A percentile compares a stretch with the other conserved stretches of the same genome.
These are phyloP conservation scores for Plasmopara muralis DNA, from an alignment of 352 stramenopile genomes.

Conservation along the genomic window DNA sequence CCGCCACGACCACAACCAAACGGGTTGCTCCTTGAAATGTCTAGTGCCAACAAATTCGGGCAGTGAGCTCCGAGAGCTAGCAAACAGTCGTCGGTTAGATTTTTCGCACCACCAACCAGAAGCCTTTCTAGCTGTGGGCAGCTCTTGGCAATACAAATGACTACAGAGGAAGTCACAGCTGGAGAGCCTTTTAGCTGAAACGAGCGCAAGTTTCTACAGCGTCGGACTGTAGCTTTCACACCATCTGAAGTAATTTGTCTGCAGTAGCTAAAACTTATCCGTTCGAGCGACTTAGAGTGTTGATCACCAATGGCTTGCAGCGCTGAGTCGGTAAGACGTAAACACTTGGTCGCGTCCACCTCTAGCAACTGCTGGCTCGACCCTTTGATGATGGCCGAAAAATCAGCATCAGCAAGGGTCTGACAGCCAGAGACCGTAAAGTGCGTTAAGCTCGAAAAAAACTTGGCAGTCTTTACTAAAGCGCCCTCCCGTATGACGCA, in stretches of 20 bases:
- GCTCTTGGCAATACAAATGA: conserved; percentile 26
- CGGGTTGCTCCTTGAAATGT: conserved; percentile 59
- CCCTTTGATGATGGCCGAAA: conserved; percentile 30
- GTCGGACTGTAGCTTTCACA: conserved; percentile 25
- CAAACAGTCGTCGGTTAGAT: conserved; percentile 38
- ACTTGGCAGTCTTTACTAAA: conserved; percentile 24
- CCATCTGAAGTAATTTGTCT: conserved; percentile 38
- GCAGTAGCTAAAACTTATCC: conserved; percentile 57
- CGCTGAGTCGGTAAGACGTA: conserved; percentile 38
- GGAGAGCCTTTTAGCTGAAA: conserved; percentile 54
- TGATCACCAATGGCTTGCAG: conserved; percentile 19
- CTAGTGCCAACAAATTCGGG: conserved; percentile 29
- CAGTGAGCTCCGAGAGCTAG: conserved; percentile 38
- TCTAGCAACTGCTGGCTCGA: conserved; percentile 32
- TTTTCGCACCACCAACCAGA: conserved; percentile 39
- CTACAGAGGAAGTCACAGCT: conserved; percentile 37
- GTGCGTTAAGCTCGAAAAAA: conserved; percentile 32
- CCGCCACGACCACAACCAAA: conserved; percentile 50
- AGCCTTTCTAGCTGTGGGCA: conserved; percentile 36
- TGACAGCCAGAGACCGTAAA: conserved; percentile 54
- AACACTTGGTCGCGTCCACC: conserved; percentile 46
- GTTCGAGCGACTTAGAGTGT: conserved; percentile 32
- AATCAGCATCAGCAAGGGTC: conserved; percentile 36
- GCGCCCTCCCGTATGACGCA: conserved; percentile 34
- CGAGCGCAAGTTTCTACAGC: conserved; percentile 24